These are phyloP conservation scores for Xylaria sp. DNA, from an alignment of 2,329 filamentous ascomycete genomes.

Conservation along the genomic window DNA sequence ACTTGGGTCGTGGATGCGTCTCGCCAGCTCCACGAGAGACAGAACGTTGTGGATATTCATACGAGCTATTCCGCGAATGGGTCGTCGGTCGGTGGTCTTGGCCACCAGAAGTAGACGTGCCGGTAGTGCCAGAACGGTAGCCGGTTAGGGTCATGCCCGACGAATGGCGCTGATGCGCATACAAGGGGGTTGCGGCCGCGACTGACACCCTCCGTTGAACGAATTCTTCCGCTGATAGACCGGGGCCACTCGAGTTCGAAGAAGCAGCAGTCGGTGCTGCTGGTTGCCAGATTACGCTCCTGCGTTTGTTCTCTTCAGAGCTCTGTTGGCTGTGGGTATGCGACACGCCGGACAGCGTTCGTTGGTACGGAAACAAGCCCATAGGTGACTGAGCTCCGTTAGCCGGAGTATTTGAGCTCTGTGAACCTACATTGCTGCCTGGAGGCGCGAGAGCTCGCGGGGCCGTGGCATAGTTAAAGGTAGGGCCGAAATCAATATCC, in stretches of 20 bases:
- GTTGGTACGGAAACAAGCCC: constrained; percentile 5
- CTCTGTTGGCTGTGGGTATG: constrained; percentile 44
- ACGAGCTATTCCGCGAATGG: constrained; percentile 45
- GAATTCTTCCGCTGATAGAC: constrained; percentile 71
- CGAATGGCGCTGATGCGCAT: constrained; percentile 55
- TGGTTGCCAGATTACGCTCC: constrained; percentile 76
- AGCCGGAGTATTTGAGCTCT: constrained; percentile 33
- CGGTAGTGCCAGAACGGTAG: constrained; percentile 29
- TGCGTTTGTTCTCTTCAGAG: constrained; percentile 51
- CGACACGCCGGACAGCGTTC: constrained; percentile 25
- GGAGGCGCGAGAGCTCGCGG: constrained; percentile 23
- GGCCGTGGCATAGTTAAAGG: constrained; percentile 54
- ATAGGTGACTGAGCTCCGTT: constrained; percentile 26
- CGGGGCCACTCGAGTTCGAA: constrained; percentile 40
- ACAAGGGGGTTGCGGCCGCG: constrained; percentile 48
- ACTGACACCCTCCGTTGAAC: constrained; percentile 70
- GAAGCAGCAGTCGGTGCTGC: constrained; percentile 47
- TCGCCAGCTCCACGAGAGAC: constrained; percentile 35
- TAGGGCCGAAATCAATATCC: constrained; percentile 81
- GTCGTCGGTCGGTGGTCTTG: constrained; percentile 35
- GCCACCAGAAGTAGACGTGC: constrained; percentile 40
- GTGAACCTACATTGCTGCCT: constrained; percentile 15
- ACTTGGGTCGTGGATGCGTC: constrained; percentile 42
- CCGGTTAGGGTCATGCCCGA: constrained; percentile 46
- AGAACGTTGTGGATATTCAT: constrained; percentile 33